Evolutionary conservation across 2,329 filamentous ascomycete species (phyloP).

Genomic region (Dactylellina cionopaga): DNA sequence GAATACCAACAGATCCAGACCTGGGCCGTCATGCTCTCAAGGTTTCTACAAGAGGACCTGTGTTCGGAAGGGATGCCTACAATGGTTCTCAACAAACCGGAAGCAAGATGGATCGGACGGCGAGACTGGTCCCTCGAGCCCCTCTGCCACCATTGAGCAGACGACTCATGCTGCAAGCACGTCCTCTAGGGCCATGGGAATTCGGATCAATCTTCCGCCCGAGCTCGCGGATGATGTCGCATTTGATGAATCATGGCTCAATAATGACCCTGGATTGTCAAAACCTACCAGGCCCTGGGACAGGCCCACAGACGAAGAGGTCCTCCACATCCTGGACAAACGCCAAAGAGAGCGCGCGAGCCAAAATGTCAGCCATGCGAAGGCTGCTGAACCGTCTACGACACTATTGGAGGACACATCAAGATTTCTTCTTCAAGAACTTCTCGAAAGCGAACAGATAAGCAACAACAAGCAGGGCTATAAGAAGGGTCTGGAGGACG

Average conservation of each 20-base stretch:
- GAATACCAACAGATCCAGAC: neutral
- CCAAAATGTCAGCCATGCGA: neutral
- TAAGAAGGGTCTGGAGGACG: slow-evolving; percentile 10
- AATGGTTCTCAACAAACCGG: slow-evolving; percentile 16
- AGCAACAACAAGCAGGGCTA: slow-evolving; percentile 1
- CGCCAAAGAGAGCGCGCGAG: slow-evolving; percentile 37
- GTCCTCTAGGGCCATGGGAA: neutral
- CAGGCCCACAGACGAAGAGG: slow-evolving; percentile 38
- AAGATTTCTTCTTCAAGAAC: slow-evolving; percentile 30
- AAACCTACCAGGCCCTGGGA: neutral
- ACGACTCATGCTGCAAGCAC: neutral
- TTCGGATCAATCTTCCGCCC: slow-evolving; percentile 8
- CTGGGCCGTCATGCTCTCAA: neutral
- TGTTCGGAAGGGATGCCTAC: neutral
- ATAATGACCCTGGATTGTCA: slow-evolving; percentile 18
- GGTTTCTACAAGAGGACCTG: neutral
- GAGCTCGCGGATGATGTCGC: slow-evolving; percentile 21
- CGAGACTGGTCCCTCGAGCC: neutral
- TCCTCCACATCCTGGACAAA: slow-evolving; percentile 38
- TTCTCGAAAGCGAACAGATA: slow-evolving; percentile 5
- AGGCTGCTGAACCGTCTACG: slow-evolving; percentile 14
- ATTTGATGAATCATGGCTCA: slow-evolving; percentile 6
- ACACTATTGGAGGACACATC: slow-evolving; percentile 38
- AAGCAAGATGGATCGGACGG: slow-evolving; percentile 1
- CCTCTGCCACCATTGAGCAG: neutral